Percentiles rank a stretch among this genome's conserved stretches.
Evolutionary conservation across 805 yeast genomes (phyloP).

Genomic region (Saturnispora mendoncae): DNA sequence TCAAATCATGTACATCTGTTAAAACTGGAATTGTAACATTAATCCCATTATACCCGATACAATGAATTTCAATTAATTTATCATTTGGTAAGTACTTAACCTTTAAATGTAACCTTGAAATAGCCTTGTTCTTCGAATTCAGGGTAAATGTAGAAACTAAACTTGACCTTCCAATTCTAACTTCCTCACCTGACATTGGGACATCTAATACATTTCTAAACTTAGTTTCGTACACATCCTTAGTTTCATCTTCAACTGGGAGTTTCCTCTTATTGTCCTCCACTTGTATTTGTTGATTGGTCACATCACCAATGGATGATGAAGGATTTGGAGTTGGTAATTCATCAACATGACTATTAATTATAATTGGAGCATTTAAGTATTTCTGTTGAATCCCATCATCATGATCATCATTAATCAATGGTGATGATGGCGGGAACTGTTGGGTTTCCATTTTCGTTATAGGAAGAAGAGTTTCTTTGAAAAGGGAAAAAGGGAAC

Average conservation of each 20-base stretch:
- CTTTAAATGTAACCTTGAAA: slow-evolving; percentile 60
- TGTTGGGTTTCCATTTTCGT: slow-evolving; percentile 13
- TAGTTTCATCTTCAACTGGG: not conserved
- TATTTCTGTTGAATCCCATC: not conserved
- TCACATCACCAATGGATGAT: slow-evolving; percentile 35
- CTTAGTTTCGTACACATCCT: no score
- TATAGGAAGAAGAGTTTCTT: not conserved
- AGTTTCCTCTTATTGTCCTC: no score
- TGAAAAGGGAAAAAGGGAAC: not conserved
- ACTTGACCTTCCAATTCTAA: slow-evolving; percentile 63
- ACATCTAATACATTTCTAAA: slow-evolving; percentile 25
- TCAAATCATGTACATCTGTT: slow-evolving; percentile 23
- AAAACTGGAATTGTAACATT: slow-evolving; percentile 52
- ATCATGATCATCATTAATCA: slow-evolving; percentile 13
- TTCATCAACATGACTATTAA: slow-evolving; percentile 15
- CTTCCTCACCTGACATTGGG: slow-evolving; percentile 29
- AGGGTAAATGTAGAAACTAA: slow-evolving; percentile 44
- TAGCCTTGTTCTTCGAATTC: slow-evolving; percentile 40
- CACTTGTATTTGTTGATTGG: slow-evolving; percentile 9
- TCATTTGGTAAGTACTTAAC: slow-evolving; percentile 35
- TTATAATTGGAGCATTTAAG: not conserved
- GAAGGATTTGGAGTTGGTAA: slow-evolving; percentile 75
- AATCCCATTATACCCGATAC: slow-evolving; percentile 80
- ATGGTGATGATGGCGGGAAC: slow-evolving; percentile 31
- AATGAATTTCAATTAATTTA: slow-evolving; percentile 44